Evolutionary conservation across 2,329 filamentous ascomycete genomes (phyloP), one percentile per base, ranked within the genome.

Genomic region (Zarea fungicola): DNA sequence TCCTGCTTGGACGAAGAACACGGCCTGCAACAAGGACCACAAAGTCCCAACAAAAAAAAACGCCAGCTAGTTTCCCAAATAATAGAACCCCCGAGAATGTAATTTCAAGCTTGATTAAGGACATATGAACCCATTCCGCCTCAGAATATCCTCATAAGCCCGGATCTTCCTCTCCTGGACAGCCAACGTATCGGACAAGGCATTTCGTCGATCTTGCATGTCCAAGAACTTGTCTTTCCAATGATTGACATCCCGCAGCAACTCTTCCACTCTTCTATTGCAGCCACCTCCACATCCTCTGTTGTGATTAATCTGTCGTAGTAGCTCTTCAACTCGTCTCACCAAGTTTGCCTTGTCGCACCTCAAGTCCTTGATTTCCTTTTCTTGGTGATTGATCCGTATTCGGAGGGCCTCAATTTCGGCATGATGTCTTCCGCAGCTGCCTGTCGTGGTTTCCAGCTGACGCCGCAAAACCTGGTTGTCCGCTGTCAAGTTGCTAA

Each of bases 401-500:
- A 62, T 54, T 3, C 63, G 60, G 10, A 71, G 55, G 37, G 58
- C 60, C 23, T 66, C 63, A 23, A 65, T 47, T 42, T 70, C 65
- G 37, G 48, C 56, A 28, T 62, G 58, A 37, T 64, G 60, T 29
- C 59, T 63, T 41, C 57, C 55, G 2, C 64, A 59, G 44, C 58
- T 52, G 18, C 62, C 62, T n/a, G 62, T 56, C 2, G 58, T 56
- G 23, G 56, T 62, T 25, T 71, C 67, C 31, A 66, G 52, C 6
- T 64, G 61, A n/a, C 62, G 63, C 11, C 69, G 65, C 5, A 75
- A 62, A 7, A 62, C 59, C 14, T 62, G 58, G 53, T 73, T 73
- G 26, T 74, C 69, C 14, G 62, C 61, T 3, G 57, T 53, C 5
- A 75, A 64, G 9, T 59, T 53, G 28, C 56, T 58, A 46, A 71